A percentile compares a stretch with the other conserved stretches of the same genome.
Conservation (phyloP, 225 moss, liverwort and hornwort species). For the Ulota crispa region DNA sequence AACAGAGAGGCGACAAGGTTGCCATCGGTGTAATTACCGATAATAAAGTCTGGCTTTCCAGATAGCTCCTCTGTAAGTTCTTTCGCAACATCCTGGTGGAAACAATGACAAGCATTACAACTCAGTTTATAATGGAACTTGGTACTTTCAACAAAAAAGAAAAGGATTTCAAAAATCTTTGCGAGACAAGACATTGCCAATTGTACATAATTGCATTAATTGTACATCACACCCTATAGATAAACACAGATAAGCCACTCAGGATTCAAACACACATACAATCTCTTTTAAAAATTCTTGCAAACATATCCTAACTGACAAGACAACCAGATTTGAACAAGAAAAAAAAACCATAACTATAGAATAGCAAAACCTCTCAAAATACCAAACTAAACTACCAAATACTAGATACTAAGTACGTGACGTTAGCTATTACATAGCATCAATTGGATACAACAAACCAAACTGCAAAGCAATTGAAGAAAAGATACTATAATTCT, state of each 20-base stretch:
- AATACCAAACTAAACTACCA: not conserved
- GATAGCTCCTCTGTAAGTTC: conserved; percentile 65
- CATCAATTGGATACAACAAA: not conserved
- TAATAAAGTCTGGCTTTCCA: conserved; percentile 75
- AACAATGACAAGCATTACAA: conserved; percentile 6
- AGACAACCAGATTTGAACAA: not conserved
- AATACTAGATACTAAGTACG: not conserved
- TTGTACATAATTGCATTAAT: not conserved
- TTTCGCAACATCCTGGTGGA: conserved; percentile 64
- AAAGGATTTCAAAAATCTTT: too few species aligned
- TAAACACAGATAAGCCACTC: not conserved
- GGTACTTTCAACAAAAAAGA: not conserved
- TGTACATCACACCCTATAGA: not conserved
- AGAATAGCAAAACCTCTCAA: not conserved
- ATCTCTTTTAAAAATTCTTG: not conserved
- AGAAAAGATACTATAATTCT: not conserved
- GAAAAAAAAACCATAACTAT: not conserved
- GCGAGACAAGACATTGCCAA: not conserved
- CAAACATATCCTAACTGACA: not conserved
- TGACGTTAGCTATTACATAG: too few species aligned
- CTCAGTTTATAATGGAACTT: not conserved
- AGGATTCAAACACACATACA: not conserved
- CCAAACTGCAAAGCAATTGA: not conserved
- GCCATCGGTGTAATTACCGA: conserved; percentile 94
- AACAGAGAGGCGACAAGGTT: conserved; percentile 90